These are phyloP conservation scores for Prunella vulgaris DNA, from an alignment of 257 asterid genomes.

Conservation along the genomic window DNA sequence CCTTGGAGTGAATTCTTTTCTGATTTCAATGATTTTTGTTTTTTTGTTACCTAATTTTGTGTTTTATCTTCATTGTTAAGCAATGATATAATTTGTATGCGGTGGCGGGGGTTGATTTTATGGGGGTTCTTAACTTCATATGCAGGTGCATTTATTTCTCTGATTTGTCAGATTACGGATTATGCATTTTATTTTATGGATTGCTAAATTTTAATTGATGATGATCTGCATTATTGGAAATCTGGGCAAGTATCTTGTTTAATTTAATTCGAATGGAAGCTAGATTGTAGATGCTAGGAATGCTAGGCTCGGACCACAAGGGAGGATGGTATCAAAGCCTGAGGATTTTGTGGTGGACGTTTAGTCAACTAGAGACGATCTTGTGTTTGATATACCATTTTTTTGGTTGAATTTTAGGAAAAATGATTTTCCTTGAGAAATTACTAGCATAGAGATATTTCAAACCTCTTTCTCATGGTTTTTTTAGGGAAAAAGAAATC, in stretches of 20 bases:
- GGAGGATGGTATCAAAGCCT: background rate
- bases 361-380: background rate
- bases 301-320: background rate
- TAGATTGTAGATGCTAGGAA: constrained; percentile 10
- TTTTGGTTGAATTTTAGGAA: constrained; percentile 8
- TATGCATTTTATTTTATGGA: background rate
- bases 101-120: constrained; percentile 14
- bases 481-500: background rate
- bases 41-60: background rate
- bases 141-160: constrained; percentile 26
- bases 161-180: background rate
- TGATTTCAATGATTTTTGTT: background rate
- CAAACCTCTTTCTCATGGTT: background rate
- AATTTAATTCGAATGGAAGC: background rate
- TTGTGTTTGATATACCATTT: background rate
- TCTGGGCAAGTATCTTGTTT: background rate
- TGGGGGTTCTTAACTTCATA: background rate
- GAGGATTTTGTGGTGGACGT: constrained; percentile 4
- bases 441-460: background rate
- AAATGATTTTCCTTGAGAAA: background rate
- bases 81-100: background rate
- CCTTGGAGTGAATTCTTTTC: background rate
- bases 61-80: background rate
- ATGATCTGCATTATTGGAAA: constrained; percentile 18
- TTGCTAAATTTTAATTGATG: background rate